Conservation (phyloP, 2,329 filamentous ascomycete species). For the Colletotrichum zoysiae region DNA sequence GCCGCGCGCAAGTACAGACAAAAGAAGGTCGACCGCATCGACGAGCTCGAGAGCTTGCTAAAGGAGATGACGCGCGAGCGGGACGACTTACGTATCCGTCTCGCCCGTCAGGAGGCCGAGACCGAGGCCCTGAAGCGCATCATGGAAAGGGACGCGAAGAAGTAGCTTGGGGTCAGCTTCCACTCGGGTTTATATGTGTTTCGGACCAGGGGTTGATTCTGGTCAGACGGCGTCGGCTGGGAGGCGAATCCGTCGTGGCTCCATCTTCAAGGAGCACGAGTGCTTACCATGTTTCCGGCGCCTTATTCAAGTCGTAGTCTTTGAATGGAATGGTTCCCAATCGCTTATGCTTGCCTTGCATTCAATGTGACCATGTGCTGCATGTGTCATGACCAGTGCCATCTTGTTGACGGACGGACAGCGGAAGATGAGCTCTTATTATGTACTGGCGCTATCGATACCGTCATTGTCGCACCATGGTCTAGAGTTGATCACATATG, state of each 20-base stretch:
- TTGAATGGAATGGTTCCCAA: conserved; percentile 20
- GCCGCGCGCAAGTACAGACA: conserved; percentile 80
- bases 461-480: neutral
- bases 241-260: conserved; percentile 4
- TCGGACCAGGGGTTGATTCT: neutral
- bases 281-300: conserved; percentile 3
- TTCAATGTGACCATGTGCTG: too few relatives aligned
- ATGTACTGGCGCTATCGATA: neutral
- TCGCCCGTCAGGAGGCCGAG: conserved; percentile 76
- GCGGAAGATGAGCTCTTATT: neutral
- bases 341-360: neutral
- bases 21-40: conserved; percentile 76
- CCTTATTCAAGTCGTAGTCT: conserved; percentile 8
- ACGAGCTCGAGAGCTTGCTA: conserved; percentile 70
- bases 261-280: neutral
- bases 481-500: conserved; percentile 2
- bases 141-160: conserved; percentile 46
- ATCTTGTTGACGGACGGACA: neutral
- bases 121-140: conserved; percentile 70
- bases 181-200: neutral
- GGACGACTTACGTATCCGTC: conserved; percentile 72
- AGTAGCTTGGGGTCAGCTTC: neutral
- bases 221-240: conserved; percentile 11
- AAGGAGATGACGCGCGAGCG: conserved; percentile 70
- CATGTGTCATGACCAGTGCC: too few relatives aligned